A percentile compares a stretch with the other conserved stretches of the same genome.
Conservation (phyloP, 2,329 filamentous ascomycete genomes). For the Fusarium goolgardi region DNA sequence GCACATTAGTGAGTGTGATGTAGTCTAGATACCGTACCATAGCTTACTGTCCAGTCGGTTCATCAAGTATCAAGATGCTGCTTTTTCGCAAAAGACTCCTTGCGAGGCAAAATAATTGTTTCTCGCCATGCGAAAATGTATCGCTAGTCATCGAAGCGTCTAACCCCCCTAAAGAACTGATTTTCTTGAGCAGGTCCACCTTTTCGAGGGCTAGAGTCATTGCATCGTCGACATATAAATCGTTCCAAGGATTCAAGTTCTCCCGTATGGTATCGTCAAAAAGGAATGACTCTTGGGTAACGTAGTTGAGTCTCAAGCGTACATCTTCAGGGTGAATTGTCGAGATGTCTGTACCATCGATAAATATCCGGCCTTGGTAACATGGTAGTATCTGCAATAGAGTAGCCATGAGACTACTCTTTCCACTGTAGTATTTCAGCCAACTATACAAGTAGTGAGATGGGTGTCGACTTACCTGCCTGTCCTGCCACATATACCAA, state of each 20-base stretch:
- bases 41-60: conserved; percentile 4
- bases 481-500: conserved; percentile 6
- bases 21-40: too few species aligned
- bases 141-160: not conserved
- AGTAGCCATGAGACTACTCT: conserved; percentile 7
- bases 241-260: not conserved
- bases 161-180: not conserved
- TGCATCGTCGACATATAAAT: not conserved
- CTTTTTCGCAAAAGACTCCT: not conserved
- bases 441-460: too few species aligned
- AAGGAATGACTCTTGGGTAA: not conserved
- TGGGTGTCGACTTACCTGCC: not conserved
- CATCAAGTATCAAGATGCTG: not conserved
- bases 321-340: not conserved
- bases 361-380: conserved; percentile 1
- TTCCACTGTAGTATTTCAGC: not conserved
- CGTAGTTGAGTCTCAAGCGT: not conserved
- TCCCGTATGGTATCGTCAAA: not conserved
- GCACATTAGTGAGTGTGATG: too few species aligned
- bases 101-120: not conserved
- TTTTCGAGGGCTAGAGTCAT: not conserved
- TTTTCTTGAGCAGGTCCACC: not conserved
- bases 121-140: not conserved
- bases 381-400: not conserved
- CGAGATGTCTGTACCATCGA: not conserved